Base-by-base conservation (phyloP, 768 basidiomycete genomes). In the Tricholoma bakamatsutake region DNA sequence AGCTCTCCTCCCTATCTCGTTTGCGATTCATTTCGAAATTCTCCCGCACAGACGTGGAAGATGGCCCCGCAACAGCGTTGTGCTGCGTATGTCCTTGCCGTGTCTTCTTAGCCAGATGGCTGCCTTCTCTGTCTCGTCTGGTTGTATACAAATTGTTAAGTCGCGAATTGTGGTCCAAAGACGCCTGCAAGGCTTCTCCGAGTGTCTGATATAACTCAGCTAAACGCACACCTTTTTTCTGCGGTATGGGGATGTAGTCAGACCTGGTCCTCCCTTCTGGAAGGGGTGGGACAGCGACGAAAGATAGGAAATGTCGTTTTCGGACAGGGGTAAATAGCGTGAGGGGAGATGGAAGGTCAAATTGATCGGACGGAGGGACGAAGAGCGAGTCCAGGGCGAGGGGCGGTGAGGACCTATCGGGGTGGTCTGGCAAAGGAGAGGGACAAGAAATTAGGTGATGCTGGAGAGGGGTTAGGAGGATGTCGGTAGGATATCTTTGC, bases 281-380 rank as follows among this genome's bases (percentile, higher is more conserved):
- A 13, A 69, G 52, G 0, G 63, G 63, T 1, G 70, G 70, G 2
- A 68, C 63, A 28, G 54, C 46, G 9, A 71, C 60, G 49, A 69
- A 58, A 5, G 64, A 61, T 42, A 67, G 55, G 2, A 65, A 1
- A 28, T 52, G 11, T n/a, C 60, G 48, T 47, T 30, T 52, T 18
- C 28, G 56, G 15, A 7, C 17, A 42, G 45, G 45, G 5, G 4
- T 35, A 2, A 42, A 56, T 6, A 58, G 40, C 12, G 59, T 37
- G n/a, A 30, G 33, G 18, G 40, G 35, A 5, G 39, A n/a, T 37
- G 10, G 39, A 43, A 13, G 47, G 45, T 35, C 5, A 62, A 21
- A 63, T 43, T 24, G 43, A 42, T 47, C 61, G 59, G 39, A 61
- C n/a, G 42, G 47, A 13, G 58, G 56, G 28, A 50, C 51, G 27